Evolutionary conservation across 768 basidiomycete genomes (phyloP).

Genomic region (Russula virescens): DNA sequence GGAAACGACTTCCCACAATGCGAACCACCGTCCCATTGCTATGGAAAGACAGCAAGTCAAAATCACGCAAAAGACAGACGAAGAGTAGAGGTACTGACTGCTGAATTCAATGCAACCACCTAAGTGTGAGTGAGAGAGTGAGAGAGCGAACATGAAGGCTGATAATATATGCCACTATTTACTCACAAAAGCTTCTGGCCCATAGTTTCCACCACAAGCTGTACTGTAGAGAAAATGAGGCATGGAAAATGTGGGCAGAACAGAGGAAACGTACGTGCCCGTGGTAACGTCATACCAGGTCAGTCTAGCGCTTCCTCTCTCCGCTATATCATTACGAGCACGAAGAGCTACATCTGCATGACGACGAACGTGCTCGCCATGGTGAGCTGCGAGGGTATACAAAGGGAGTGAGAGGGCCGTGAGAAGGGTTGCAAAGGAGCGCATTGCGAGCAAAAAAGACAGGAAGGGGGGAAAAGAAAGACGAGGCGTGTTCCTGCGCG

Average conservation of each 20-base stretch:
- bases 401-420: slow-evolving; percentile 17
- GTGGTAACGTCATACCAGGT: slow-evolving; percentile 19
- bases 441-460: slow-evolving; percentile 12
- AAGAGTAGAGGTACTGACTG: slow-evolving; percentile 7
- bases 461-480: background rate
- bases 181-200: slow-evolving; percentile 2
- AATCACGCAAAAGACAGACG: background rate
- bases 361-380: background rate
- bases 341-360: slow-evolving; percentile 15
- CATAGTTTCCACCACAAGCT: slow-evolving; percentile 10
- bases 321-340: slow-evolving; percentile 10
- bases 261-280: slow-evolving; percentile 15
- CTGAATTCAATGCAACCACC: slow-evolving; percentile 16
- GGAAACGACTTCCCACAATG: slow-evolving; percentile 60
- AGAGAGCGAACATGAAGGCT: background rate
- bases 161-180: background rate
- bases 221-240: slow-evolving; percentile 4
- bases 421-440: slow-evolving; percentile 13
- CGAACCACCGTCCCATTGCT: slow-evolving; percentile 54
- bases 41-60: background rate
- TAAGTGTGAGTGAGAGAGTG: background rate
- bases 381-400: slow-evolving; percentile 5
- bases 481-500: background rate
- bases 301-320: background rate
- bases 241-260: background rate